Evolutionary conservation across 371 early-diverging fungal species (phyloP).

Genomic region (Blakeslea trispora): DNA sequence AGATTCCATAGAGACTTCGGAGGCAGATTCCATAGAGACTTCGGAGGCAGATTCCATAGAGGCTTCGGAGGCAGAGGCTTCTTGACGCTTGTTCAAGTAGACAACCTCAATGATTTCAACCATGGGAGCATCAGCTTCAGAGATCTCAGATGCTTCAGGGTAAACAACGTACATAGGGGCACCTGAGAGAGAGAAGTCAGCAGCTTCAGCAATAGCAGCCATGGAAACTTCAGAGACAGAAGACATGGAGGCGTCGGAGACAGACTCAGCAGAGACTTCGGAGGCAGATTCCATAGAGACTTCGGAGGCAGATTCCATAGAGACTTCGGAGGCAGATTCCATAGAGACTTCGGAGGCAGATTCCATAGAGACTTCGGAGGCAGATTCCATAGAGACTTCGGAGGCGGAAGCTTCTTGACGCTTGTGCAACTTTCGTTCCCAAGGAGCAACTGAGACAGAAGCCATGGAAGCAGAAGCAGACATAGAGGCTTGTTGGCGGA

Average conservation of each 20-base stretch:
- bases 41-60: conserved; percentile 1
- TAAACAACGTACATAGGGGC: background rate
- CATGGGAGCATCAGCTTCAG: background rate
- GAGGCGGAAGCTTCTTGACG: background rate
- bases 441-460: conserved; percentile 6
- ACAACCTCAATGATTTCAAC: no score
- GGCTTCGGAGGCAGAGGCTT: conserved; percentile 3
- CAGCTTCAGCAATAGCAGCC: background rate
- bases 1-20: conserved; percentile 2
- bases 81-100: no score
- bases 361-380: background rate
- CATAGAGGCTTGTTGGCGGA: background rate
- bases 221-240: background rate
- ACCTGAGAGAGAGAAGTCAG: background rate
- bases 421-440: background rate
- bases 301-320: background rate
- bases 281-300: no score
- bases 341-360: background rate
- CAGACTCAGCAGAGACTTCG: no score
- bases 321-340: background rate
- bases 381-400: background rate
- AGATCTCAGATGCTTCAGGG: background rate
- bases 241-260: background rate
- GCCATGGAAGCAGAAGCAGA: conserved; percentile 11
- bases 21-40: conserved; percentile 4